Conservation (phyloP, 1,139 yeast genomes). For the Arxiozyma bovina region DNA sequence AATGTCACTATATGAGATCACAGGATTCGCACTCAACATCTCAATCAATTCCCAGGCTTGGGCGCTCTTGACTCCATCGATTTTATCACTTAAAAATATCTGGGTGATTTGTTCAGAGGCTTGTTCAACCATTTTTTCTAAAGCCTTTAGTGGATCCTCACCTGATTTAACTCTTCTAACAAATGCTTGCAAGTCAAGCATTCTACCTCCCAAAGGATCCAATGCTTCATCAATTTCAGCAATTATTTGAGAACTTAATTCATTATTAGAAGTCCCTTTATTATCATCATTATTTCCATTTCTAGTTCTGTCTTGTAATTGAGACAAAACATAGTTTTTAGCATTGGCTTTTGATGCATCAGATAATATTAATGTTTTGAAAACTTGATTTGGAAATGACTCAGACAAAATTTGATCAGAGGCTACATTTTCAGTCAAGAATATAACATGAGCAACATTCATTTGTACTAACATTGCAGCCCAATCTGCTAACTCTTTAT, state of each 20-base stretch:
- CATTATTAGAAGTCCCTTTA: slow-evolving; percentile 8
- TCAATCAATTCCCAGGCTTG: slow-evolving; percentile 87
- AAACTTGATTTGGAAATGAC: slow-evolving; percentile 77
- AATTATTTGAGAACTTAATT: slow-evolving; percentile 14
- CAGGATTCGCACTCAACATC: slow-evolving; percentile 42
- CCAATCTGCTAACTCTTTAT: slow-evolving; percentile 79
- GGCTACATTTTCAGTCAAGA: slow-evolving; percentile 79
- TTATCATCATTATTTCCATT: slow-evolving; percentile 12
- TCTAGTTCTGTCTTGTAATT: slow-evolving; percentile 35
- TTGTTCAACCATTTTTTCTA: slow-evolving; percentile 70
- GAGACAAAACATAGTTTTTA: slow-evolving; percentile 57
- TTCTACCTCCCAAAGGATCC: slow-evolving; percentile 83
- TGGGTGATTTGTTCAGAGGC: slow-evolving; percentile 85
- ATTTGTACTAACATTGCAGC: slow-evolving; percentile 65
- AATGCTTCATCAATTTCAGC: slow-evolving; percentile 46
- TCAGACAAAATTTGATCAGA: slow-evolving; percentile 58
- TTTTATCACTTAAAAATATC: slow-evolving; percentile 51
- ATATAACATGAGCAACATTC: slow-evolving; percentile 82
- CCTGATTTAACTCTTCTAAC: slow-evolving; percentile 83
- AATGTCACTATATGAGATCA: slow-evolving; percentile 44
- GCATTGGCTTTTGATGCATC: slow-evolving; percentile 77
- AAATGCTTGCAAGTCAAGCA: slow-evolving; percentile 87
- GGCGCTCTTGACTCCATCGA: slow-evolving; percentile 55
- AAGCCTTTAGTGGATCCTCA: slow-evolving; percentile 68
- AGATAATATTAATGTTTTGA: slow-evolving; percentile 62